Percentiles rank a stretch among this genome's conserved stretches.
Conservation (phyloP, 306 rosid species). For the Lotus japonicus region DNA sequence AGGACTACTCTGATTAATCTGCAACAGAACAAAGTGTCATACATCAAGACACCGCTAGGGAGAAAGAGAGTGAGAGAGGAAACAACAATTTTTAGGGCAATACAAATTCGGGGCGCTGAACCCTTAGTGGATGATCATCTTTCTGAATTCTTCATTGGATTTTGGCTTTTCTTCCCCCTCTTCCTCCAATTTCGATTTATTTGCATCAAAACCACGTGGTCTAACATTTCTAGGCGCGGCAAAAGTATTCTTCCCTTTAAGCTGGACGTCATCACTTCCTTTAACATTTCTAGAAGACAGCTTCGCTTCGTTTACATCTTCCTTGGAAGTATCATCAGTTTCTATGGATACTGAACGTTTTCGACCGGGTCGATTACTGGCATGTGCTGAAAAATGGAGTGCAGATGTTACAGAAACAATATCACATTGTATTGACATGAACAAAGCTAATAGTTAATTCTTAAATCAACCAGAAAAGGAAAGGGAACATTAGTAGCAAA, state of each 20-base stretch:
- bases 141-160: slow-evolving; percentile 87
- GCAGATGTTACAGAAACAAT: not conserved
- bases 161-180: slow-evolving; percentile 64
- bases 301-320: slow-evolving; percentile 26
- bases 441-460: not conserved
- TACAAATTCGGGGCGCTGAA: not conserved
- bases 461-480: not conserved
- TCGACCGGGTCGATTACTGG: slow-evolving; percentile 24
- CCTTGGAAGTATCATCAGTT: slow-evolving; percentile 33
- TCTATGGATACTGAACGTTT: slow-evolving; percentile 38
- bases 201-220: slow-evolving; percentile 46
- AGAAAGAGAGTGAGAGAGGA: not conserved
- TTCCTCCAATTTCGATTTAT: slow-evolving; percentile 41
- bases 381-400: slow-evolving; percentile 19
- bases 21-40: not conserved
- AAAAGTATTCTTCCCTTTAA: slow-evolving; percentile 81
- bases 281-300: slow-evolving; percentile 19
- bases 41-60: not conserved
- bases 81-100: not conserved
- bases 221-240: slow-evolving; percentile 72
- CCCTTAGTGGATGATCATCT: slow-evolving; percentile 50
- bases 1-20: not conserved
- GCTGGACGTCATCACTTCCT: slow-evolving; percentile 40
- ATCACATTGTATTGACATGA: not conserved
- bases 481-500: not conserved